A percentile compares a stretch with the other conserved stretches of the same genome.
Evolutionary conservation across 2,329 filamentous ascomycete species (phyloP).

Genomic region (Fusarium marasasianum): DNA sequence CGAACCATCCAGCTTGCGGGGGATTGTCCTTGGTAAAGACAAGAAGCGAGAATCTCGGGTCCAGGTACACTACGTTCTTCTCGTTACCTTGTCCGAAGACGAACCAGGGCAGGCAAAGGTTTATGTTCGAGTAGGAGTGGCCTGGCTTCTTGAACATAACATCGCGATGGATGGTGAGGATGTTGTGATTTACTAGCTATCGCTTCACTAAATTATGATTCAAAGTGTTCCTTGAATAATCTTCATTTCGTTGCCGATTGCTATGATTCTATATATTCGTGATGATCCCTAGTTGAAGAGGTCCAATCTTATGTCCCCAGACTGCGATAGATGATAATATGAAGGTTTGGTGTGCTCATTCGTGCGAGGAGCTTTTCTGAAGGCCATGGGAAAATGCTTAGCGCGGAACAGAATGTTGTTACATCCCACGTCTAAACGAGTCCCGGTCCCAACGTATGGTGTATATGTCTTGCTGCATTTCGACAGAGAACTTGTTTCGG

Average conservation of each 20-base stretch:
- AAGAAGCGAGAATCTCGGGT: not conserved
- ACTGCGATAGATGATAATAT: not conserved
- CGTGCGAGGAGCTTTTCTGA: not conserved
- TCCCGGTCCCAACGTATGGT: not conserved
- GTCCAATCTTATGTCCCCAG: not conserved
- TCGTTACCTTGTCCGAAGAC: not conserved
- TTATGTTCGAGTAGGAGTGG: not conserved
- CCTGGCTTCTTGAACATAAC: not conserved
- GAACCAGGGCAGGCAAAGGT: too few relatives aligned
- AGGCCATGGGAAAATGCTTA: not conserved
- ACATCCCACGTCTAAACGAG: not conserved
- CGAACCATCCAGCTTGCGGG: not conserved
- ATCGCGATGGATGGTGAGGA: not conserved
- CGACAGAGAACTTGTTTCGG: not conserved
- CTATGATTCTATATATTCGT: not conserved
- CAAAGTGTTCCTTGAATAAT: not conserved
- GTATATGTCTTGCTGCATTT: not conserved
- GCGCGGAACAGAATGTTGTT: not conserved
- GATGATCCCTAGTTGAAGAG: not conserved
- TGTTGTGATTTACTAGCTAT: not conserved
- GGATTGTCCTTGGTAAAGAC: not conserved
- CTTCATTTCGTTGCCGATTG: not conserved
- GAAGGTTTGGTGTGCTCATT: too few relatives aligned
- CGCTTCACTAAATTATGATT: not conserved
- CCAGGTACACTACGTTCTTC: not conserved